These are phyloP conservation scores for Boletus vermiculosoides DNA, from an alignment of 768 basidiomycete genomes.

Conservation along the genomic window DNA sequence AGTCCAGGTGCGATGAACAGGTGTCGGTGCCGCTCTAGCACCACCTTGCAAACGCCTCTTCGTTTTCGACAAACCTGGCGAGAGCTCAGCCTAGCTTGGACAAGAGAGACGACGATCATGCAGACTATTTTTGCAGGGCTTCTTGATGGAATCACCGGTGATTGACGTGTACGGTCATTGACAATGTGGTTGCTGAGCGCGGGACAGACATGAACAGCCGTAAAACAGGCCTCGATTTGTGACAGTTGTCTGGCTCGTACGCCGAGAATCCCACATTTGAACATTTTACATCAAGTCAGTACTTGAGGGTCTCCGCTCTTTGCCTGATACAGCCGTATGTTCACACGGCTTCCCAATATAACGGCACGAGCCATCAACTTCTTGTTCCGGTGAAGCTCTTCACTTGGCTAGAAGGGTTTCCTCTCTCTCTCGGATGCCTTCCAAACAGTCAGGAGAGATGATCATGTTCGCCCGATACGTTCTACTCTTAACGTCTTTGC, in stretches of 20 bases:
- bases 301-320: background rate
- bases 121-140: background rate
- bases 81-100: background rate
- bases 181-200: background rate
- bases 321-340: conserved; percentile 14
- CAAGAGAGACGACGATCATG: conserved; percentile 6
- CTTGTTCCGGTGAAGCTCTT: conserved; percentile 15
- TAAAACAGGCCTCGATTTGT: background rate
- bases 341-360: conserved; percentile 26
- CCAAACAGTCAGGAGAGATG: conserved; percentile 14
- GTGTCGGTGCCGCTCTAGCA: conserved; percentile 4
- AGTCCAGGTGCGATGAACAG: background rate
- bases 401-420: conserved; percentile 10
- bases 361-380: background rate
- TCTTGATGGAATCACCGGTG: conserved; percentile 8
- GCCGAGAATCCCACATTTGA: conserved; percentile 8
- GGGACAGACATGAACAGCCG: background rate
- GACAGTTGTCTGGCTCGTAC: background rate
- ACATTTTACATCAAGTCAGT: background rate
- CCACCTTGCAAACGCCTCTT: background rate
- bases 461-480: conserved; percentile 26
- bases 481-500: conserved; percentile 21
- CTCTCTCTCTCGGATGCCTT: conserved; percentile 11
- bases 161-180: conserved; percentile 6
- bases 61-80: background rate